A percentile compares a stretch with the other conserved stretches of the same genome.
These are phyloP conservation scores for Alopecurus myosuroides DNA, from an alignment of 176 grass and related monocot species.

Conservation along the genomic window DNA sequence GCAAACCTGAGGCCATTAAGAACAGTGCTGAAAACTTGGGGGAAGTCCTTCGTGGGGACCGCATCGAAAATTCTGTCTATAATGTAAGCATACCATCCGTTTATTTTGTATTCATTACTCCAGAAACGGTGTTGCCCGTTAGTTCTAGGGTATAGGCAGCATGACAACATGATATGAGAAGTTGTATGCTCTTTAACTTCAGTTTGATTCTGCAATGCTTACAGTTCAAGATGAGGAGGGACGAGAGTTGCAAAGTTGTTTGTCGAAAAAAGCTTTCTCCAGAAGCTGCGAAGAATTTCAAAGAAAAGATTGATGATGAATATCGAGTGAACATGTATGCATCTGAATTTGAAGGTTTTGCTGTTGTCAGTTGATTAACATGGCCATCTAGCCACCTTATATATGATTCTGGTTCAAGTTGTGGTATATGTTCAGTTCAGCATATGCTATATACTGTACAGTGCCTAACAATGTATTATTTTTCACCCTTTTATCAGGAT, in stretches of 20 bases:
- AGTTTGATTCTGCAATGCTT: background rate
- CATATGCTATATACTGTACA: background rate
- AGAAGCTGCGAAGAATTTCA: conserved; percentile 79
- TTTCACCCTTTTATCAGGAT: conserved; percentile 32
- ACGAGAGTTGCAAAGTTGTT: conserved; percentile 65
- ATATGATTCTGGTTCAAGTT: background rate
- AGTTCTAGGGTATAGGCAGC: background rate
- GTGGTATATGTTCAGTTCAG: background rate
- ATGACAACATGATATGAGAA: background rate
- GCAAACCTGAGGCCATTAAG: conserved; percentile 58
- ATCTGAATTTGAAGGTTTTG: background rate
- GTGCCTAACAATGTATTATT: background rate
- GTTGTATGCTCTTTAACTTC: background rate
- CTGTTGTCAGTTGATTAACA: background rate
- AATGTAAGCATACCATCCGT: conserved; percentile 31
- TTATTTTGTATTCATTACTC: background rate
- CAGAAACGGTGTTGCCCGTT: background rate
- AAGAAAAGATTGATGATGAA: conserved; percentile 87
- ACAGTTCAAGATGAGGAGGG: conserved; percentile 76
- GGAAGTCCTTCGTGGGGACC: conserved; percentile 84
- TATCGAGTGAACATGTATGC: conserved; percentile 85
- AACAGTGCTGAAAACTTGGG: conserved; percentile 84
- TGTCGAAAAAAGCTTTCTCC: conserved; percentile 49
- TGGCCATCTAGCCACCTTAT: background rate
- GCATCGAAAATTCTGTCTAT: conserved; percentile 81